A percentile compares a stretch with the other conserved stretches of the same genome.
Evolutionary conservation across 2,329 filamentous ascomycete species (phyloP).

Genomic region (Arthroderma sp.): DNA sequence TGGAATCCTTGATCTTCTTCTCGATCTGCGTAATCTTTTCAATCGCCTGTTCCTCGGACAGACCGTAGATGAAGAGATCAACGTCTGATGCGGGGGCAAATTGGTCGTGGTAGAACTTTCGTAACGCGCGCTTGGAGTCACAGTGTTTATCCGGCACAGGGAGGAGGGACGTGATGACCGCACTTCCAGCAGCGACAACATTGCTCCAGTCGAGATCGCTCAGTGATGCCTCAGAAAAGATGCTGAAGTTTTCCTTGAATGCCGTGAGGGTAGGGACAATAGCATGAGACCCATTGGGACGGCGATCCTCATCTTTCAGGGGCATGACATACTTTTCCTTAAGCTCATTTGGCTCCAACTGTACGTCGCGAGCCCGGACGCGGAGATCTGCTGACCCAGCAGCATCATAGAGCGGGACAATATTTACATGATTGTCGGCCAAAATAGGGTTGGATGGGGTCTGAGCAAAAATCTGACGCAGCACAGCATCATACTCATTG

Average conservation of each 20-base stretch:
- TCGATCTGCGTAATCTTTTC: constrained; percentile 81
- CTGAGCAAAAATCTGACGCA: constrained; percentile 22
- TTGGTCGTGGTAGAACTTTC: constrained; percentile 65
- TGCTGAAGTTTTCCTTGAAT: constrained; percentile 64
- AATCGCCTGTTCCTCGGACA: constrained; percentile 62
- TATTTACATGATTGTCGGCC: constrained; percentile 15
- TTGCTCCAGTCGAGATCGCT: constrained; percentile 70
- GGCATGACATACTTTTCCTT: constrained; percentile 18
- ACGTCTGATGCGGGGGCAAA: constrained; percentile 76
- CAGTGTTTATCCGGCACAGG: constrained; percentile 53
- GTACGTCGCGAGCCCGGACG: constrained; percentile 15
- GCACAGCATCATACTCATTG: constrained; percentile 17
- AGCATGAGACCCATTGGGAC: constrained; percentile 48
- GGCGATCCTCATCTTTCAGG: constrained; percentile 38
- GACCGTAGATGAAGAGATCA: constrained; percentile 71
- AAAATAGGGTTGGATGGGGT: constrained; percentile 15
- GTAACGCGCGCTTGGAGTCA: constrained; percentile 2
- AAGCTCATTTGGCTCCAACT: constrained; percentile 12
- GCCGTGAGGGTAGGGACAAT: constrained; percentile 54
- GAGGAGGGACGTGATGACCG: constrained; percentile 65
- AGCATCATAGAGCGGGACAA: constrained; percentile 17
- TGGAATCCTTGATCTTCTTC: constrained; percentile 56
- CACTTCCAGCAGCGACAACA: constrained; percentile 67
- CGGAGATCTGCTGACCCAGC: constrained; percentile 7
- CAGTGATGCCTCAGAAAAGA: constrained; percentile 70